A percentile compares a stretch with the other conserved stretches of the same genome.
phyloP scores from a whole-genome alignment of 2,329 filamentous ascomycete genomes.

The Ceratocystis colombiana region DNA sequence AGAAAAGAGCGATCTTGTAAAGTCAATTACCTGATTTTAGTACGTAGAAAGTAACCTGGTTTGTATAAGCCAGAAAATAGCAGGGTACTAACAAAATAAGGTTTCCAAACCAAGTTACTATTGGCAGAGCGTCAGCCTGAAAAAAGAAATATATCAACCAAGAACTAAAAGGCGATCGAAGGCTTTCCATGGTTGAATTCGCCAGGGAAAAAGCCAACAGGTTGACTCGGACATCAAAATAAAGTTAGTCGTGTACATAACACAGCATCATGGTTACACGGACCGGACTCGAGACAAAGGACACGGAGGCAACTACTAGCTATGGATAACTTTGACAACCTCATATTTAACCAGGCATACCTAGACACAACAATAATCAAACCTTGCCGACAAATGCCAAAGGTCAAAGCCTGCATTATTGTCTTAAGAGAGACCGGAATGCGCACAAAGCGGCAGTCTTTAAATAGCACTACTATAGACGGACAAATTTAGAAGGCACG shows the following conservation, averaged over 20 bases:
- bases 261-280: conserved; percentile 2
- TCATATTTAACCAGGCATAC: neutral
- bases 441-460: too few species aligned
- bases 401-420: too few species aligned
- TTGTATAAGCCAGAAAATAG: too few species aligned
- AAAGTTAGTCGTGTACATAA: neutral
- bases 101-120: too few species aligned
- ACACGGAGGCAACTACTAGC: neutral
- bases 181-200: neutral
- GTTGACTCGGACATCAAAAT: neutral
- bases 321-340: neutral
- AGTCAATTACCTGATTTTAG: too few species aligned
- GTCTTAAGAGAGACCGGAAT: fast-evolving
- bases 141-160: neutral
- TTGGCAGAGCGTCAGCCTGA: too few species aligned
- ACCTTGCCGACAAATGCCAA: fast-evolving
- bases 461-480: neutral
- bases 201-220: neutral
- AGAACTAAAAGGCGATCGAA: neutral
- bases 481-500: neutral
- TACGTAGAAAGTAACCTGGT: too few species aligned
- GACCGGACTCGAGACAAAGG: neutral
- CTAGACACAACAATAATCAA: too few species aligned
- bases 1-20: too few species aligned
- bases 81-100: too few species aligned